Evolutionary conservation across 1,284 basidiomycete species (phyloP), one percentile per base, ranked within the genome.

Genomic region (Puccinia novopanici): DNA sequence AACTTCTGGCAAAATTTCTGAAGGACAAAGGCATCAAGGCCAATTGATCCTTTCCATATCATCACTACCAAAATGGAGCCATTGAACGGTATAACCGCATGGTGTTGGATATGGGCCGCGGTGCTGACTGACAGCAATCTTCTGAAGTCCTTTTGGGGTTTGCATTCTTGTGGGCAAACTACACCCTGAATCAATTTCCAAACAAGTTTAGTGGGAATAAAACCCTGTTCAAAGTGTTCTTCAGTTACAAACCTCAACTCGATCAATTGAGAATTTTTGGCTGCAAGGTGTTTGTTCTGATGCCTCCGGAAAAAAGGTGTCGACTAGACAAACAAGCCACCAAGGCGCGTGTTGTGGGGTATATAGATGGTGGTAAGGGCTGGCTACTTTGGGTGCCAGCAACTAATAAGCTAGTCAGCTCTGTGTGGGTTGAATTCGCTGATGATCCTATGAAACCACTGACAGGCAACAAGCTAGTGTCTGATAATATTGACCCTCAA

Each of bases 351-450:
- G 27, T 78, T 5, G 65, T 78, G 0, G 52, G 63, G 6, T 78
- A 78, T 57, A 8, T 63, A 9, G 40, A 30, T 42, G 52, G 52
- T 3, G 24, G 50, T 6, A 75, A 75, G 17, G 72, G 72, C 4
- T 75, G 72, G 72, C 24, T 75, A 1, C 37, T 75, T 22, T 75
- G 72, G 72, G n/a, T 59, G 0, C 72, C 72, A 5, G 8, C n/a
- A 0, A 17, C 17, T 1, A 75, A 75, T 9, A 61, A 30, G 22
- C n/a, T 75, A 12, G 19, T 37, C 6, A 42, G 24, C 27, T 55
- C 24, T 0, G 55, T 37, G 5, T 57, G 72, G 30, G 72, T n/a
- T 0, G 15, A 9, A 27, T 75, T 75, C 22, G 27, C 17, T 12
- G 72, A 75, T 34, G 40, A 68, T 8, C 24, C 65, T 1, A 4